Base-by-base conservation (phyloP, 176 grass and related monocot genomes). In the Bonia amplexicaulis region DNA sequence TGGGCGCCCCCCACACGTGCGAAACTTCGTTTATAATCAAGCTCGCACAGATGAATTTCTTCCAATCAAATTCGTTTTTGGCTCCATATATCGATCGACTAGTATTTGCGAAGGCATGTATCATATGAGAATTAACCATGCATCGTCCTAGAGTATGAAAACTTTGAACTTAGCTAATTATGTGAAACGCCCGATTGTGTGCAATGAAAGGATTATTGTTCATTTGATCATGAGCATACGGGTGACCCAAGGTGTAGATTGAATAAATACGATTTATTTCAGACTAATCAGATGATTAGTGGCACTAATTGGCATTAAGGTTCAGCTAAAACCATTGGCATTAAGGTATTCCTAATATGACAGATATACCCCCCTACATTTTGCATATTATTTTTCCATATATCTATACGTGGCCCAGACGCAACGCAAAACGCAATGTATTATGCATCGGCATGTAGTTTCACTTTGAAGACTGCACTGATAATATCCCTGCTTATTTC, bases 401-500 rank as follows among this genome's bases (percentile, higher is more conserved):
- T 19, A 29, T 35, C 6, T 7, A 65, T 23, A 15, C 76, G 51
- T 78, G 45, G 20, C 47, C 72, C 19, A 12, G 72, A 71, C 70
- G 63, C 63, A 76, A 84, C 54, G 62, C 63, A 41, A n/a, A 77
- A 77, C 62, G 22, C 29, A 77, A 33, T 22, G 3, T 74, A 35
- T 54, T 15, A 54, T 72, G 57, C 37, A 16, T 27, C 19, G 9
- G 19, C 51, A 68, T 57, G 44, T 52, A 54, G 37, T 63, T 69
- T 75, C 35, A 76, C 23, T 9, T 84, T 69, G 42, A 84, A 73
- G 52, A 49, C 14, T 68, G 16, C 14, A 11, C 12, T 31, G 60
- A 85, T 69, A 85, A 85, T 61, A 67, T 71, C 84, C 35, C 39
- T n/a, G n/a, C n/a, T n/a, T n/a, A n/a, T n/a, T n/a, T n/a, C n/a